Percentiles rank a stretch among this genome's conserved stretches.
These are phyloP conservation scores for Beta corolliflora DNA, from an alignment of 179 eudicot genomes.

Conservation along the genomic window DNA sequence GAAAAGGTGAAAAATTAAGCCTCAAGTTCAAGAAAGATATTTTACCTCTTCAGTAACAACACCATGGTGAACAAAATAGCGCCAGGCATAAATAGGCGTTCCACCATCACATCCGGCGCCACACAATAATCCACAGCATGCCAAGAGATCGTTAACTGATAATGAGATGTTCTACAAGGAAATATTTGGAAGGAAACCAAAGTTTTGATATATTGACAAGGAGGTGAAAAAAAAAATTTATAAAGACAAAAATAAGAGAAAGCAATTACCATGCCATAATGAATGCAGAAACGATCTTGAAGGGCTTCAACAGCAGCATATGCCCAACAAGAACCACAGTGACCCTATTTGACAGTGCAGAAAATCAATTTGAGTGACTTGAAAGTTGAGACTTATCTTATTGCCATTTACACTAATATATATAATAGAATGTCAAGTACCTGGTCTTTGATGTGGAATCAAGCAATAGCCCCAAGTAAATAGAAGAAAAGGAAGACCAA, in stretches of 20 bases:
- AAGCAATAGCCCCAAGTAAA: constrained; percentile 20
- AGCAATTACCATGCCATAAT: constrained; percentile 54
- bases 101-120: constrained; percentile 95
- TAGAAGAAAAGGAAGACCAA: too few species aligned
- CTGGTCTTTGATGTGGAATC: constrained; percentile 60
- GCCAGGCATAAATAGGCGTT: constrained; percentile 80
- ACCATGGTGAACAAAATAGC: constrained; percentile 72
- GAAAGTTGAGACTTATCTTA: background rate
- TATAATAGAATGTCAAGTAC: constrained; percentile 36
- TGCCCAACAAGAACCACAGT: constrained; percentile 99
- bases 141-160: constrained; percentile 89
- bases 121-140: constrained; percentile 94
- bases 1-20: background rate
- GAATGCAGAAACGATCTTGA: constrained; percentile 85
- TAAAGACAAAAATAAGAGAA: background rate
- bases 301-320: constrained; percentile 94
- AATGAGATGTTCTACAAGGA: constrained; percentile 61
- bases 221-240: background rate
- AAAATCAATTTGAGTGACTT: constrained; percentile 3
- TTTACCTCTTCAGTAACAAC: constrained; percentile 85
- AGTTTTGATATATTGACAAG: background rate
- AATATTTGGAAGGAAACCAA: background rate
- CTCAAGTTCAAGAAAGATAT: background rate
- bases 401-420: background rate
- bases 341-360: constrained; percentile 54